Evolutionary conservation across 345 rosid species (phyloP).

Genomic region (Fremontodendron californicum): DNA sequence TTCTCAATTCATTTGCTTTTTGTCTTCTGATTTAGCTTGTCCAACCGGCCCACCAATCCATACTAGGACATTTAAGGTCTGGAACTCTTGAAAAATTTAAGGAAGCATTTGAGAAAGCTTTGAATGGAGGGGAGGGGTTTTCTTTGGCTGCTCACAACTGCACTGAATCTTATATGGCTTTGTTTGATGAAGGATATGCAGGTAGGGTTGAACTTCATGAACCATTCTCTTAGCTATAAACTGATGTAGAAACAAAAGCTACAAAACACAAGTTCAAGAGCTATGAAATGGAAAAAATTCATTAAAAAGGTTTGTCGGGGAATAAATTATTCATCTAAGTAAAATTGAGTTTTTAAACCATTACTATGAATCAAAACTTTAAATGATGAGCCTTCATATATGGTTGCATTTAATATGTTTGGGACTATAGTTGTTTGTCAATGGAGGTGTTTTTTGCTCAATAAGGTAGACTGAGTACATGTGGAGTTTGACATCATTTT

Average conservation of each 20-base stretch:
- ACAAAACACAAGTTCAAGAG: neutral
- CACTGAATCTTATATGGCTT: constrained; percentile 40
- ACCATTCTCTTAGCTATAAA: constrained; percentile 1
- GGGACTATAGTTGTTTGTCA: neutral
- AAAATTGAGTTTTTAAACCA: neutral
- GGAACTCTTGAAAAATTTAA: constrained; percentile 66
- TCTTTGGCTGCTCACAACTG: constrained; percentile 55
- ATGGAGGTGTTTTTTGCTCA: neutral
- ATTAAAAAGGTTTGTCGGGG: neutral
- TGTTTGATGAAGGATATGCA: constrained; percentile 69
- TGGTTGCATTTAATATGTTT: neutral
- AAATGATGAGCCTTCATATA: neutral
- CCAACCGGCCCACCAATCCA: constrained; percentile 76
- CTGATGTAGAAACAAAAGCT: neutral
- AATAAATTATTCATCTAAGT: neutral
- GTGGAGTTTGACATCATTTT: neutral
- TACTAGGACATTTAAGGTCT: constrained; percentile 75
- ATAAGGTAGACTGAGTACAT: constrained; percentile 8
- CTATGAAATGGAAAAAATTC: neutral
- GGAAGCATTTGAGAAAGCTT: constrained; percentile 71
- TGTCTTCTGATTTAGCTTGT: constrained; percentile 55
- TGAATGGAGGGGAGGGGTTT: constrained; percentile 79
- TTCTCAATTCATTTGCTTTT: constrained; percentile 19
- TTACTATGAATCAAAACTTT: neutral
- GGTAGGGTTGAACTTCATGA: constrained; percentile 37